These are phyloP conservation scores for Gastrolobium bilobum DNA, from an alignment of 306 rosid species.

Conservation along the genomic window DNA sequence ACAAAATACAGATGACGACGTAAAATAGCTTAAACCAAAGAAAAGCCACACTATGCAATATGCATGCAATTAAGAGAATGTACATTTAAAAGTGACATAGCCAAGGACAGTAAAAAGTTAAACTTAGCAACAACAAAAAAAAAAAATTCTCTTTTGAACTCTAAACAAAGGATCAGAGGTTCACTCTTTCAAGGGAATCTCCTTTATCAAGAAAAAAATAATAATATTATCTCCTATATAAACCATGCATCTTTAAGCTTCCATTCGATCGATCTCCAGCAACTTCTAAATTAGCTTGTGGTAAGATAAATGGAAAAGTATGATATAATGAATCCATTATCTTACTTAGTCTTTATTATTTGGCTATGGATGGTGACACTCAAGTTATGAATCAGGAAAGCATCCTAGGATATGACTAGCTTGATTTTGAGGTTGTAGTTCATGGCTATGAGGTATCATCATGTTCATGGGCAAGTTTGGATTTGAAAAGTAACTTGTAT, in stretches of 20 bases:
- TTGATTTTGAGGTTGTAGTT: slow-evolving; percentile 48
- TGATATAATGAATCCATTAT: slow-evolving; percentile 48
- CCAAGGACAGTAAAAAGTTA: slow-evolving; percentile 47
- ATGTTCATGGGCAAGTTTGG: slow-evolving; percentile 50
- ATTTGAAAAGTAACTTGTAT: slow-evolving; percentile 49
- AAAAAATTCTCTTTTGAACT: slow-evolving; percentile 38
- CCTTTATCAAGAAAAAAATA: slow-evolving; percentile 46
- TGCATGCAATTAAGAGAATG: slow-evolving; percentile 49
- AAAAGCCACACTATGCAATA: slow-evolving; percentile 46
- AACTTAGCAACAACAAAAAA: slow-evolving; percentile 21
- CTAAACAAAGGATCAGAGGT: slow-evolving; percentile 42
- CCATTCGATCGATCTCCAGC: slow-evolving; percentile 43
- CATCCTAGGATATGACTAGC: slow-evolving; percentile 64
- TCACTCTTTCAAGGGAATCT: slow-evolving; percentile 56
- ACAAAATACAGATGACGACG: neutral
- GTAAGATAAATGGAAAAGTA: slow-evolving; percentile 41
- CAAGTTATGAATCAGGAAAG: slow-evolving; percentile 66
- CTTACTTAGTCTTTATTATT: slow-evolving; percentile 32
- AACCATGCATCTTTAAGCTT: slow-evolving; percentile 25
- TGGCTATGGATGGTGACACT: slow-evolving; percentile 29
- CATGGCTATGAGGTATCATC: slow-evolving; percentile 50
- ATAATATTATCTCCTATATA: slow-evolving; percentile 24
- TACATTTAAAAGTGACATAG: slow-evolving; percentile 54
- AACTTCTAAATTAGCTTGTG: slow-evolving; percentile 53
- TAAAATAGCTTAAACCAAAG: slow-evolving; percentile 38